These are phyloP conservation scores for Cyclocybe aegerita DNA, from an alignment of 768 basidiomycete genomes.

Conservation along the genomic window DNA sequence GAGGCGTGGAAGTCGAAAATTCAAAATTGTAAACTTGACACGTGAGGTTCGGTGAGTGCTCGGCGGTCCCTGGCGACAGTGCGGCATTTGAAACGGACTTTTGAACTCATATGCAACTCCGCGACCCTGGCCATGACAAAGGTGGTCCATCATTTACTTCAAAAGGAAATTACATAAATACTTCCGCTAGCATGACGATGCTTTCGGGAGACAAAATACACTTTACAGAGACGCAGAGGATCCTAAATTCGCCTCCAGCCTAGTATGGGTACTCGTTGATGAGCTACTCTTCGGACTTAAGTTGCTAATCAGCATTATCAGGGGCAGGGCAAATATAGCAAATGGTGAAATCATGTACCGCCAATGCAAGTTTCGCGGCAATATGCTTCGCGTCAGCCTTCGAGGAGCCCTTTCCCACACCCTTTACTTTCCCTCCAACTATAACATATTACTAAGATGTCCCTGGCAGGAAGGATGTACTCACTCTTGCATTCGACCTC, in stretches of 20 bases:
- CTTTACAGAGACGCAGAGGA: slow-evolving; percentile 7
- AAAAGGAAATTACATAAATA: slow-evolving; percentile 14
- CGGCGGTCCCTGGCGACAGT: background rate
- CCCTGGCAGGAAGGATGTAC: slow-evolving; percentile 11
- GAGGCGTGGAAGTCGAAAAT: background rate
- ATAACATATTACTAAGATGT: slow-evolving; percentile 1
- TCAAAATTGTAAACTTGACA: background rate
- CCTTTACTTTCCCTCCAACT: slow-evolving; percentile 51
- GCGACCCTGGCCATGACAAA: slow-evolving; percentile 8
- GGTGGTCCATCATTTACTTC: slow-evolving; percentile 17
- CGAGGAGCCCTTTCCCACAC: slow-evolving; percentile 40
- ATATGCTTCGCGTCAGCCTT: slow-evolving; percentile 47
- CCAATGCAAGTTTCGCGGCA: slow-evolving; percentile 45
- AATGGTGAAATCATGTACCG: slow-evolving; percentile 20
- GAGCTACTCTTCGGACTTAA: background rate
- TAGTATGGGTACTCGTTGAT: too few relatives aligned
- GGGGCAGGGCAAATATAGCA: background rate
- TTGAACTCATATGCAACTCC: slow-evolving; percentile 6
- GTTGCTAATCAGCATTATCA: too few relatives aligned
- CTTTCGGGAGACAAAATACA: slow-evolving; percentile 2
- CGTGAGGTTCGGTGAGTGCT: background rate
- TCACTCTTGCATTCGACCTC: slow-evolving; percentile 57
- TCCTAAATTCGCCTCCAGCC: too few relatives aligned
- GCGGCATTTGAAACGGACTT: slow-evolving; percentile 12
- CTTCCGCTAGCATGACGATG: background rate